These are phyloP conservation scores for Zygosaccharomyces pseudorouxii DNA, from an alignment of 805 yeast species.

Conservation along the genomic window DNA sequence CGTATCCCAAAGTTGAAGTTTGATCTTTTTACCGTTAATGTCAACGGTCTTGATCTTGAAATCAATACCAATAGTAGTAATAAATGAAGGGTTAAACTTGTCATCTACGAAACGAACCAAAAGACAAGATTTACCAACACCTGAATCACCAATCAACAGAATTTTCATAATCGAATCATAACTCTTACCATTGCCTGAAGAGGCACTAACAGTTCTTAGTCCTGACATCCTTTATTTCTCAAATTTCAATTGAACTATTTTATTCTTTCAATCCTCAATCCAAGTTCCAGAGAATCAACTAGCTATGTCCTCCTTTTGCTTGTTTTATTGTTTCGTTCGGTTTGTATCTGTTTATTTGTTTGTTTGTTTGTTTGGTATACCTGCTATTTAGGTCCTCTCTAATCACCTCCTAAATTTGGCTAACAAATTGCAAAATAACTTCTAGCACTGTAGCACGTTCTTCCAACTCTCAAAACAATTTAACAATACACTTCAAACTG, in stretches of 20 bases:
- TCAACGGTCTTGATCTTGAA: constrained; percentile 96
- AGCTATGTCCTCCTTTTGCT: neutral
- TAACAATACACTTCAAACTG: neutral
- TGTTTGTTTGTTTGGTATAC: neutral
- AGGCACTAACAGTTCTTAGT: constrained; percentile 28
- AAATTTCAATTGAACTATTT: neutral
- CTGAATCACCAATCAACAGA: constrained; percentile 89
- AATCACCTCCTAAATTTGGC: neutral
- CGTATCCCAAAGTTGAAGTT: constrained; percentile 95
- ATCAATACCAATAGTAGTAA: constrained; percentile 97
- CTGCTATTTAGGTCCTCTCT: neutral
- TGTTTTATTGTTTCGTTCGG: neutral
- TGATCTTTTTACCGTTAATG: constrained; percentile 85
- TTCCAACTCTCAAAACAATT: neutral
- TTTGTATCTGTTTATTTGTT: neutral
- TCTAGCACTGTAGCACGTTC: neutral
- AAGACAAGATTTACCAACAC: constrained; percentile 86
- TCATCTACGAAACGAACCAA: constrained; percentile 91
- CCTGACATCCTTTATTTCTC: constrained; percentile 25
- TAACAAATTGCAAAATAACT: neutral
- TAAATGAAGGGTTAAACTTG: constrained; percentile 92
- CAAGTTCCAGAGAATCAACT: neutral
- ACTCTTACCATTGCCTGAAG: constrained; percentile 29
- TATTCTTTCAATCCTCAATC: neutral
- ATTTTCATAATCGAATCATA: constrained; percentile 90